Evolutionary conservation across 805 yeast genomes (phyloP).

Genomic region (Sugiyamaella smithiae): DNA sequence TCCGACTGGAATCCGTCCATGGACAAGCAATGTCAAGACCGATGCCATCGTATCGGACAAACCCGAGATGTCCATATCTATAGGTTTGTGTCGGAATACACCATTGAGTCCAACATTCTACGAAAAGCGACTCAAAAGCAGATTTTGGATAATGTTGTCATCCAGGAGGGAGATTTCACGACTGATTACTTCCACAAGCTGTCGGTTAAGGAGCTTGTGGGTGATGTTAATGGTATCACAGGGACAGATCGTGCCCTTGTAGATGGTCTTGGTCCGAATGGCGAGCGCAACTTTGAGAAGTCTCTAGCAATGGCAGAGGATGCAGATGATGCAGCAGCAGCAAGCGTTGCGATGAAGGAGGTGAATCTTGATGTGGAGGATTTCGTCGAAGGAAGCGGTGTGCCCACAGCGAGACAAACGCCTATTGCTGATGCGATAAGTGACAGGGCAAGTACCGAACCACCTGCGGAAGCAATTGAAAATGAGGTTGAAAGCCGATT

Average conservation of each 20-base stretch:
- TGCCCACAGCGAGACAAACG: slow-evolving; percentile 1
- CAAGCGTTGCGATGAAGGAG: slow-evolving; percentile 82
- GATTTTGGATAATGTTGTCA: slow-evolving; percentile 88
- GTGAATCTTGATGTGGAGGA: slow-evolving; percentile 82
- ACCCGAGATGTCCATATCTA: slow-evolving; percentile 97
- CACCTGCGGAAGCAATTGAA: slow-evolving; percentile 23
- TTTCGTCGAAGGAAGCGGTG: slow-evolving; percentile 50
- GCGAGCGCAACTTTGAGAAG: slow-evolving; percentile 41
- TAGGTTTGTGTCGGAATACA: slow-evolving; percentile 91
- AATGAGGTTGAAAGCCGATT: slow-evolving; percentile 8
- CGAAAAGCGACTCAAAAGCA: slow-evolving; percentile 93
- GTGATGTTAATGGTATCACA: slow-evolving; percentile 48
- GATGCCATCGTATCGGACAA: slow-evolving; percentile 99
- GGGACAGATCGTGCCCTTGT: slow-evolving; percentile 32
- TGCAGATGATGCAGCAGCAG: slow-evolving; percentile 73
- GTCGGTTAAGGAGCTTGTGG: slow-evolving; percentile 81
- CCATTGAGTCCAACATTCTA: slow-evolving; percentile 92
- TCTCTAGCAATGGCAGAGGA: slow-evolving; percentile 92
- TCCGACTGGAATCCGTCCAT: slow-evolving; percentile 99
- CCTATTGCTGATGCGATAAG: slow-evolving; percentile 16
- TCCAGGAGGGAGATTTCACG: slow-evolving; percentile 97
- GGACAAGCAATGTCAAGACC: slow-evolving; percentile 99
- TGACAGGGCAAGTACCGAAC: slow-evolving; percentile 5
- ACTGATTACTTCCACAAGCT: slow-evolving; percentile 91
- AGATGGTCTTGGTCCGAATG: slow-evolving; percentile 30